phyloP scores from a whole-genome alignment of 208 protist species.

The Trypanosoma rangeli region DNA sequence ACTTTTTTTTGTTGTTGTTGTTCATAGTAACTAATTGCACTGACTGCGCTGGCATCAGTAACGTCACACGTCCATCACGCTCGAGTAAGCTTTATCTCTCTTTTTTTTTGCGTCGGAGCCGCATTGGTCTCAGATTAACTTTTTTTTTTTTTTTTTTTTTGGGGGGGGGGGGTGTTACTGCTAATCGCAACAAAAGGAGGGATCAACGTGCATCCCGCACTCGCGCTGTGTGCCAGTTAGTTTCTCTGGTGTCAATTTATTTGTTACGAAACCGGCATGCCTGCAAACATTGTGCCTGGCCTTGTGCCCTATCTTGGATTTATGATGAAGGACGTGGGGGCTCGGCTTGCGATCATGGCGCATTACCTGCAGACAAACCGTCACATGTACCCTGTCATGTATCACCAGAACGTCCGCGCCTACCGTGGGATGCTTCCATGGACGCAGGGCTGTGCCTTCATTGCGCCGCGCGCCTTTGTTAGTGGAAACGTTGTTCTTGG shows the following conservation, averaged over 20 bases:
- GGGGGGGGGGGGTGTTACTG: too few relatives aligned
- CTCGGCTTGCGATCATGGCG: slow-evolving; percentile 55
- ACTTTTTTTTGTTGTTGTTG: not conserved
- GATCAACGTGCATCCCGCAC: not conserved
- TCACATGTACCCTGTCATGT: slow-evolving; percentile 80
- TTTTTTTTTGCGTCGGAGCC: too few relatives aligned
- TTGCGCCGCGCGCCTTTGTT: slow-evolving; percentile 86
- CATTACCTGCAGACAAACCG: slow-evolving; percentile 71
- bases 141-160: too few relatives aligned
- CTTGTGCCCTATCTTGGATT: slow-evolving; percentile 78
- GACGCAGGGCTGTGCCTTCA: slow-evolving; percentile 82
- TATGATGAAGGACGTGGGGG: slow-evolving; percentile 87
- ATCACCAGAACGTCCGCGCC: slow-evolving; percentile 83
- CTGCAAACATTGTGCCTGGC: slow-evolving; percentile 56
- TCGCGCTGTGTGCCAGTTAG: slow-evolving; percentile 9
- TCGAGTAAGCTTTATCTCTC: too few relatives aligned
- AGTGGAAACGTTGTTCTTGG: slow-evolving; percentile 84
- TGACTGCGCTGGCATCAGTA: not conserved
- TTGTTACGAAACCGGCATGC: slow-evolving; percentile 36
- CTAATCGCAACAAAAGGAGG: not conserved
- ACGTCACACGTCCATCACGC: not conserved
- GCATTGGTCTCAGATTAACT: too few relatives aligned
- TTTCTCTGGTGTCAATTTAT: slow-evolving; percentile 2
- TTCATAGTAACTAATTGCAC: not conserved
- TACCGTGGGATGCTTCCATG: slow-evolving; percentile 86